Conservation (phyloP, 2,329 filamentous ascomycete genomes). For the Trichoderma atrobrunneum region DNA sequence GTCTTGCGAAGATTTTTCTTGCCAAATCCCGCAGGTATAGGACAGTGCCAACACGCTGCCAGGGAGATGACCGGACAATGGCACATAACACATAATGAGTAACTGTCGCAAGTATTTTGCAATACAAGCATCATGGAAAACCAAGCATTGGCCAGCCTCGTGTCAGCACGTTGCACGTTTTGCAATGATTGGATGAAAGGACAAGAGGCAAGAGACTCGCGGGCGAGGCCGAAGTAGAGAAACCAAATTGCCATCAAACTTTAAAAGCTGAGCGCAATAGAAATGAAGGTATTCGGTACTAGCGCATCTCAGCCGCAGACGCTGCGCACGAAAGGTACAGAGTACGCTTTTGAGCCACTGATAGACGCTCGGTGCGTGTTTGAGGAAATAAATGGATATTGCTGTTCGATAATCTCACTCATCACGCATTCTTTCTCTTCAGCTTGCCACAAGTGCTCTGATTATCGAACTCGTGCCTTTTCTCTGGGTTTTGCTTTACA, state of each 20-base stretch:
- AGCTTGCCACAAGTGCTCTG: neutral
- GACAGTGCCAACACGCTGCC: neutral
- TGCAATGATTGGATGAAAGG: neutral
- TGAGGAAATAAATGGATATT: conserved; percentile 11
- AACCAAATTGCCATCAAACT: conserved; percentile 1
- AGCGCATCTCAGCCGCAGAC: neutral
- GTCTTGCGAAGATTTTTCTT: neutral
- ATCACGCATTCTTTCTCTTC: neutral
- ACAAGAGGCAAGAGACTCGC: neutral
- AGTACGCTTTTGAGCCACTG: neutral
- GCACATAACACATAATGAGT: neutral
- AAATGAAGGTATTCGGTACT: neutral
- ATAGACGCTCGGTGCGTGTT: neutral
- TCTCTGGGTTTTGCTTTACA: neutral
- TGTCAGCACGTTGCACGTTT: neutral
- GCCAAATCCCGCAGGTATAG: neutral
- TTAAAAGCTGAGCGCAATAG: neutral
- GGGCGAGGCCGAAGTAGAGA: conserved; percentile 5
- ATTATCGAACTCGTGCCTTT: neutral
- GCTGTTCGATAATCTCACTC: neutral
- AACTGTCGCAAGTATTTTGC: neutral
- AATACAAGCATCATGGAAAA: neutral
- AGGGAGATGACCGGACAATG: neutral
- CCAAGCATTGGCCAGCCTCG: neutral
- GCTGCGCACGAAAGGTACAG: neutral